A percentile compares a stretch with the other conserved stretches of the same genome.
phyloP scores from a whole-genome alignment of 805 yeast genomes.

The Ogataea ganodermae region DNA sequence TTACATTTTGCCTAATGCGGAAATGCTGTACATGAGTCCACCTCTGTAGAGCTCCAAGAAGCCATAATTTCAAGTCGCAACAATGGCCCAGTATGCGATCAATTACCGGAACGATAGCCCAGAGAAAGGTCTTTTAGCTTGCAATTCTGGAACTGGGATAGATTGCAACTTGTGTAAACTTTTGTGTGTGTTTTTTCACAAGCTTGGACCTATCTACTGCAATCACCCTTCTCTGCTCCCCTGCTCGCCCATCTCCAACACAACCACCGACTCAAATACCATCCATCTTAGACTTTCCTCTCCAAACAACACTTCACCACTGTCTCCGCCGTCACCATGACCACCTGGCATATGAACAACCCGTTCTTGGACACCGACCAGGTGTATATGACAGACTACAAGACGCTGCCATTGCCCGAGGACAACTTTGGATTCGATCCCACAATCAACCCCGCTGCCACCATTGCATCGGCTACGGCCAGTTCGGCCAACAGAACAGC shows the following conservation, averaged over 20 bases:
- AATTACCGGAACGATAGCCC: background rate
- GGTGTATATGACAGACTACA: slow-evolving; percentile 36
- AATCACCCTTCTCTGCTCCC: background rate
- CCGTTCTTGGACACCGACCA: slow-evolving; percentile 35
- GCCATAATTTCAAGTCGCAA: slow-evolving; percentile 4
- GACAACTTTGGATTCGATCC: slow-evolving; percentile 50
- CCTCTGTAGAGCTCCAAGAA: background rate
- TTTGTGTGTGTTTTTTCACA: background rate
- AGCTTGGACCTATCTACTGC: background rate
- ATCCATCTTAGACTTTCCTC: no score
- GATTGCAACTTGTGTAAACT: background rate
- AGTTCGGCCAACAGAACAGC: slow-evolving; percentile 2
- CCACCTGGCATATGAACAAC: slow-evolving; percentile 24
- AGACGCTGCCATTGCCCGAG: slow-evolving; percentile 50
- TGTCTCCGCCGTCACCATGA: slow-evolving; percentile 12
- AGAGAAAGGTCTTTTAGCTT: background rate
- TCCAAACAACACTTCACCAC: background rate
- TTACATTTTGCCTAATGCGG: slow-evolving; percentile 27
- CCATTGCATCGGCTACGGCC: slow-evolving; percentile 24
- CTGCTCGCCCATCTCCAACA: background rate
- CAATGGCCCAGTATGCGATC: slow-evolving; percentile 7
- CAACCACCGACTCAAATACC: no score
- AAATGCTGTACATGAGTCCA: slow-evolving; percentile 11
- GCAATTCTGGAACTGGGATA: background rate
- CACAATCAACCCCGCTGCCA: slow-evolving; percentile 15